Evolutionary conservation across 83 land plant species (phyloP).

Genomic region (Picea mariana): DNA sequence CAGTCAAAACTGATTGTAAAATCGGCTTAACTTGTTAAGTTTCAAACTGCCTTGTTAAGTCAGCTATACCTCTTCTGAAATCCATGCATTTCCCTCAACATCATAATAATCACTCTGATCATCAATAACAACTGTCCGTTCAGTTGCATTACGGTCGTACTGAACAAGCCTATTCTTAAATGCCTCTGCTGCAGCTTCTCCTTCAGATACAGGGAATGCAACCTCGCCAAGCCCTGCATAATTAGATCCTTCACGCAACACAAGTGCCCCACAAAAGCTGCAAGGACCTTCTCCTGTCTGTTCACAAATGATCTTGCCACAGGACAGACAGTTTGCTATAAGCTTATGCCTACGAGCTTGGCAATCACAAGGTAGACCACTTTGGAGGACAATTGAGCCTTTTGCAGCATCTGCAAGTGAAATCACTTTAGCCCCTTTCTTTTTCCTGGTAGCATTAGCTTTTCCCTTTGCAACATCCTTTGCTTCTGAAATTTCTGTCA

Average conservation of each 20-base stretch:
- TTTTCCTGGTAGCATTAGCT: conserved; percentile 43
- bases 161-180: conserved; percentile 89
- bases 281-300: conserved; percentile 98
- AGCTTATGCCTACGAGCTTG: conserved; percentile 86
- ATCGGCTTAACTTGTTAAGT: too few relatives aligned
- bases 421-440: conserved; percentile 68
- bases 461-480: conserved; percentile 25
- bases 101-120: conserved; percentile 97
- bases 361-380: conserved; percentile 84
- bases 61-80: conserved; percentile 66
- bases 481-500: conserved; percentile 22
- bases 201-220: conserved; percentile 52
- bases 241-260: conserved; percentile 79
- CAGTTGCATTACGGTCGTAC: conserved; percentile 84
- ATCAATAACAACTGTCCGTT: conserved; percentile 88
- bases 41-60: neutral
- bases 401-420: conserved; percentile 85
- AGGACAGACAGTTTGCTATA: conserved; percentile 88
- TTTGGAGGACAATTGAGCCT: conserved; percentile 72
- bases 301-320: conserved; percentile 95
- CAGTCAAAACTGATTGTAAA: neutral
- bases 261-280: conserved; percentile 91
- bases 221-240: conserved; percentile 81
- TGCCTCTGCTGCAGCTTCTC: conserved; percentile 86
- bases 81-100: conserved; percentile 83